These are phyloP conservation scores for Luvunga scandens DNA, from an alignment of 345 rosid genomes.

Conservation along the genomic window DNA sequence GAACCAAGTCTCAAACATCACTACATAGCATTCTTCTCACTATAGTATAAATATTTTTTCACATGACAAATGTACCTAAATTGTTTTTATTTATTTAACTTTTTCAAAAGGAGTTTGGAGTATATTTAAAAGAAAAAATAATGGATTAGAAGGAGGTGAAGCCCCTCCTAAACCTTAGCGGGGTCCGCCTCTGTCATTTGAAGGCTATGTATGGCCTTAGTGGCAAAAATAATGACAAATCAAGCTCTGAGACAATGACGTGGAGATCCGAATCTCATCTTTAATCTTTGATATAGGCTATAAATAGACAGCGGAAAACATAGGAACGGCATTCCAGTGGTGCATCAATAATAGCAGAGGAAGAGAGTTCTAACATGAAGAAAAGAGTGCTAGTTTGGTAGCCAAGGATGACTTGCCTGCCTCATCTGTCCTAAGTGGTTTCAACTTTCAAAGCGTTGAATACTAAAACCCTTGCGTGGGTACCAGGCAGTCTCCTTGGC, in stretches of 20 bases:
- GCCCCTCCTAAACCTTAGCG: too few species aligned
- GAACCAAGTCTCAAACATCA: too few species aligned
- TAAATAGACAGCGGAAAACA: not conserved
- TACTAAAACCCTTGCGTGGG: not conserved
- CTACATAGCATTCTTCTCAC: too few species aligned
- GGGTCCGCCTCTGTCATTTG: too few species aligned
- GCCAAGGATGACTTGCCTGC: slow-evolving; percentile 46
- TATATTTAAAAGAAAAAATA: too few species aligned
- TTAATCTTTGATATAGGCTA: not conserved
- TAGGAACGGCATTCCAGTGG: not conserved
- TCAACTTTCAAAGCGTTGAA: not conserved
- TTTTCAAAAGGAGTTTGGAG: fast-evolving
- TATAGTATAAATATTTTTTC: too few species aligned
- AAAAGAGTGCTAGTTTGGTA: slow-evolving; percentile 25
- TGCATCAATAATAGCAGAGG: not conserved
- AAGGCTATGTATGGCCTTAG: too few species aligned
- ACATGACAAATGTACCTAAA: too few species aligned
- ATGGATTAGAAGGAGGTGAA: too few species aligned
- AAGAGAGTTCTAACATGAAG: slow-evolving; percentile 41
- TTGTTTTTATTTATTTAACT: too few species aligned
- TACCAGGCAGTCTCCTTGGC: slow-evolving; percentile 46
- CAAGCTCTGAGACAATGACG: not conserved
- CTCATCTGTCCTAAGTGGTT: not conserved
- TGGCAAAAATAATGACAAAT: too few species aligned
- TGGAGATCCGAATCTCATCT: not conserved